phyloP scores from a whole-genome alignment of 305 asterid species.

The Ilex paraguariensis region DNA sequence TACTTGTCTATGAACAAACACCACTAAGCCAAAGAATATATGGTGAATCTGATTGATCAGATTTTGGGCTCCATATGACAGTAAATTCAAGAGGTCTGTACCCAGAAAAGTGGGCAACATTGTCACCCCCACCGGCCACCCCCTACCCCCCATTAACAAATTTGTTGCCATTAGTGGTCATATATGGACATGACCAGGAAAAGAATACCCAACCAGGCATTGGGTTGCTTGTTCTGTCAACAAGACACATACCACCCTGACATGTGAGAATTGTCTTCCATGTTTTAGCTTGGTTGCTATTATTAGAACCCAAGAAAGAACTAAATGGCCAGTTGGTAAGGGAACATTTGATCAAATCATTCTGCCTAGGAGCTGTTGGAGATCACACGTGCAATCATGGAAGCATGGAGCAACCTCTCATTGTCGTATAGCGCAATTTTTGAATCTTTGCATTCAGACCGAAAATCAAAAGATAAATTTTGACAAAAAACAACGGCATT shows the following conservation, averaged over 20 bases:
- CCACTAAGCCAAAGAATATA: too few relatives aligned
- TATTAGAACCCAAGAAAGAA: neutral
- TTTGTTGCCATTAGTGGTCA: neutral
- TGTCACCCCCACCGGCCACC: neutral
- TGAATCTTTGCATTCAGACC: too few relatives aligned
- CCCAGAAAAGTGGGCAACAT: slow-evolving; percentile 10
- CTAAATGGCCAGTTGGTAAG: slow-evolving; percentile 56
- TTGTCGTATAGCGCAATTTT: too few relatives aligned
- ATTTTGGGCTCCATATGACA: slow-evolving; percentile 19
- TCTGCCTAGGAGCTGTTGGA: neutral
- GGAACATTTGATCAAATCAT: slow-evolving; percentile 26
- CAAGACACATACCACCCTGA: slow-evolving; percentile 4
- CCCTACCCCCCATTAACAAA: slow-evolving; percentile 10
- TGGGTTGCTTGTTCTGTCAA: neutral
- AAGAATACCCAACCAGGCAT: too few relatives aligned
- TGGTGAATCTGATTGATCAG: slow-evolving; percentile 6
- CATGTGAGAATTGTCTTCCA: slow-evolving; percentile 13
- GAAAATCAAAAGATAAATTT: too few relatives aligned
- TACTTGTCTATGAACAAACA: too few relatives aligned
- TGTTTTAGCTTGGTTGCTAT: too few relatives aligned
- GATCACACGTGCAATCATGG: slow-evolving; percentile 34
- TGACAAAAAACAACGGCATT: too few relatives aligned
- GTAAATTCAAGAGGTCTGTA: neutral
- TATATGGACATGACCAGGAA: too few relatives aligned
- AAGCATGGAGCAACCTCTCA: too few relatives aligned